A percentile compares a stretch with the other conserved stretches of the same genome.
Evolutionary conservation across 2,329 filamentous ascomycete genomes (phyloP).

Genomic region (Coleophoma eucalyptorum): DNA sequence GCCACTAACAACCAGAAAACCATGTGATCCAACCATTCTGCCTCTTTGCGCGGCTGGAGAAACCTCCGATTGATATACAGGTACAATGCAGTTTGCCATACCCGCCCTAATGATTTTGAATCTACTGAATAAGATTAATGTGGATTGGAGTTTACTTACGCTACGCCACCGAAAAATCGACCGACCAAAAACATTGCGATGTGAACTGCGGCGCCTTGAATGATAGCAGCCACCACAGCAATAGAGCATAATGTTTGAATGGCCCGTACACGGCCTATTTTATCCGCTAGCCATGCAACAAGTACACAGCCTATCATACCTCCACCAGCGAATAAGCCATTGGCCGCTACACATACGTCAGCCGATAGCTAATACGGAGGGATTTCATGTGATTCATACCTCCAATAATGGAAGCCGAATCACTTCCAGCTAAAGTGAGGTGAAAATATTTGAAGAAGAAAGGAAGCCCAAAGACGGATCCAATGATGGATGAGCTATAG

Average conservation of each 20-base stretch:
- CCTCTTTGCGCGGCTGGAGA: conserved; percentile 27
- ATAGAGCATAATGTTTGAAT: conserved; percentile 9
- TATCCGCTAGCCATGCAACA: conserved; percentile 4
- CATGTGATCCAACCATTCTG: conserved; percentile 29
- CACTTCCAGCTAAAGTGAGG: neutral
- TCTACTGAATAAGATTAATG: too few relatives aligned
- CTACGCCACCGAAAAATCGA: conserved; percentile 10
- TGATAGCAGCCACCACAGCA: conserved; percentile 8
- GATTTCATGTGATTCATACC: neutral
- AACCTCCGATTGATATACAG: conserved; percentile 30
- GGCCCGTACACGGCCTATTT: conserved; percentile 4
- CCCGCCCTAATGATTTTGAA: too few relatives aligned
- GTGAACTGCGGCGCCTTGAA: conserved; percentile 12
- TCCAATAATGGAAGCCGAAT: neutral
- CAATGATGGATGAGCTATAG: conserved; percentile 6
- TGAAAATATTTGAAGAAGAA: conserved; percentile 5
- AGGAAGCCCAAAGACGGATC: conserved; percentile 3
- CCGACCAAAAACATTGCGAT: conserved; percentile 14
- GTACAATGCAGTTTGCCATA: conserved; percentile 23
- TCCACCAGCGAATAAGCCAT: conserved; percentile 7
- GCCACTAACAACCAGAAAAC: conserved; percentile 20
- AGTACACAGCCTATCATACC: conserved; percentile 6
- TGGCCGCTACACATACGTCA: conserved; percentile 4
- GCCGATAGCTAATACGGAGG: neutral
- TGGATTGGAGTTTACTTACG: neutral